phyloP scores from a whole-genome alignment of 495 filamentous ascomycete species.

The Penicillium ucsense region DNA sequence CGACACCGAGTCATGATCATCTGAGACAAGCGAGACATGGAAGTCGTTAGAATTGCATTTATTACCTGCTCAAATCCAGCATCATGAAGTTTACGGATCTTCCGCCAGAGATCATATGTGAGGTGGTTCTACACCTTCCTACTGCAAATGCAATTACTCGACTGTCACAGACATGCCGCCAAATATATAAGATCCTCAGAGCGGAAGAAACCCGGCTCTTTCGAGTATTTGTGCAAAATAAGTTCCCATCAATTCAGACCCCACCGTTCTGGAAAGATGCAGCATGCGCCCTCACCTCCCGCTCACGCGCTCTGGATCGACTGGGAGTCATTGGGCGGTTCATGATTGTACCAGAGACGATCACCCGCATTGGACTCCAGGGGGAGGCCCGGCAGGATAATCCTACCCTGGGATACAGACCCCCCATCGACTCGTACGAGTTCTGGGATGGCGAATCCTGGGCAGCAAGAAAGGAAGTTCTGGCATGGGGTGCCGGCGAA shows the following conservation, averaged over 20 bases:
- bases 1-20: no score
- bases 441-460: conserved; percentile 41
- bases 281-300: conserved; percentile 45
- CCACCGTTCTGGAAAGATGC: conserved; percentile 42
- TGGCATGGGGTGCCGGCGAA: conserved; percentile 54
- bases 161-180: conserved; percentile 42
- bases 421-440: conserved; percentile 53
- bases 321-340: conserved; percentile 48
- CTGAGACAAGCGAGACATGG: no score
- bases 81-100: conserved; percentile 38
- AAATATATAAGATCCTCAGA: conserved; percentile 38
- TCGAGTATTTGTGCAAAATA: conserved; percentile 39
- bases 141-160: conserved; percentile 37
- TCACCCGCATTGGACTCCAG: conserved; percentile 19
- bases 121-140: conserved; percentile 44
- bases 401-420: conserved; percentile 56
- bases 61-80: no score
- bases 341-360: conserved; percentile 32
- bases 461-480: conserved; percentile 44
- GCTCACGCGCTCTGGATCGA: conserved; percentile 50
- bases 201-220: conserved; percentile 48
- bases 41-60: no score
- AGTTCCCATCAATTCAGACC: conserved; percentile 37
- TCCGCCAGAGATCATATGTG: conserved; percentile 51
- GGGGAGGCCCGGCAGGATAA: conserved; percentile 26